phyloP scores from a whole-genome alignment of 176 grass and related monocot genomes.

The Saccharum spontaneum region DNA sequence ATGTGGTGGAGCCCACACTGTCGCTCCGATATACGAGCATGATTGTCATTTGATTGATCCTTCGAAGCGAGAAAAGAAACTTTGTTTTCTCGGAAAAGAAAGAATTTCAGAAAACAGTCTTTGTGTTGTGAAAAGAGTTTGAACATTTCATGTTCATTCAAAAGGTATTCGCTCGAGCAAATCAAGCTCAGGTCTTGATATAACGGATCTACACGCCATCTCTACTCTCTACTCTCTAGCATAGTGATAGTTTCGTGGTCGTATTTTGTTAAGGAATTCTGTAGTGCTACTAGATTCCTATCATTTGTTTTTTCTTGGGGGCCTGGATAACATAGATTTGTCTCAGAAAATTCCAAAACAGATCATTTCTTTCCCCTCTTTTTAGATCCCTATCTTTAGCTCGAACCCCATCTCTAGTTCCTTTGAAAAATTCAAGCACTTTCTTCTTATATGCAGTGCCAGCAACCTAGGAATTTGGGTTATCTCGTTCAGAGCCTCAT shows the following conservation, averaged over 20 bases:
- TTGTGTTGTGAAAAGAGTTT: background rate
- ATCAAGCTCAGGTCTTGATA: background rate
- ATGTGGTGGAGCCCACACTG: background rate
- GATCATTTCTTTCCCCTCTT: background rate
- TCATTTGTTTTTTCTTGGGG: background rate
- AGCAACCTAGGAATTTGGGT: too few species aligned
- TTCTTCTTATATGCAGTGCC: too few species aligned
- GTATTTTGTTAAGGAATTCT: background rate
- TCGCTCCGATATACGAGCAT: background rate
- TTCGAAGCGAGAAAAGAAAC: background rate
- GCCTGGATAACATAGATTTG: background rate
- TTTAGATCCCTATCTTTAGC: background rate
- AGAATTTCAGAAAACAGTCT: too few species aligned
- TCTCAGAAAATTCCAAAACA: background rate
- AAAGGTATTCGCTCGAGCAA: background rate
- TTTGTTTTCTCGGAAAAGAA: too few species aligned
- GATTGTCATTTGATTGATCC: background rate
- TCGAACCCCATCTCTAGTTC: background rate
- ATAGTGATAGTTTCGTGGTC: background rate
- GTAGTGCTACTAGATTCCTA: background rate
- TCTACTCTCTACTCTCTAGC: too few species aligned
- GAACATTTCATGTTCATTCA: background rate
- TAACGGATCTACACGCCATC: background rate
- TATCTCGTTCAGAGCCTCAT: too few species aligned
- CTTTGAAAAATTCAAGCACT: background rate